Evolutionary conservation across 2,329 filamentous ascomycete genomes (phyloP).

Genomic region (Colletotrichum caudatum): DNA sequence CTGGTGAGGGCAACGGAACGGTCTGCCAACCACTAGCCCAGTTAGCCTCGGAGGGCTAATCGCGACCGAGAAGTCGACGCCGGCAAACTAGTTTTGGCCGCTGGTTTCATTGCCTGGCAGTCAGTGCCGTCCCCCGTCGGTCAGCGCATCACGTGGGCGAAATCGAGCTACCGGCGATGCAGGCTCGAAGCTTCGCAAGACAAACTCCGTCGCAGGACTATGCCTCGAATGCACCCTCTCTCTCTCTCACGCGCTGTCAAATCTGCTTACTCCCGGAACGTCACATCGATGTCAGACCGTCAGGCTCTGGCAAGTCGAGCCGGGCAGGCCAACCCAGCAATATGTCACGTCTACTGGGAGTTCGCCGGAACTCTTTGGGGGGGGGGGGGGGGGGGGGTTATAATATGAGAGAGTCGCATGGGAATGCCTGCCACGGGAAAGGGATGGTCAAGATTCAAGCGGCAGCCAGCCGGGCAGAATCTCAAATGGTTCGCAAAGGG

Average conservation of each 20-base stretch:
- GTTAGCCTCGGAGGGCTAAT: neutral
- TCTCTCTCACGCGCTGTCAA: constrained; percentile 24
- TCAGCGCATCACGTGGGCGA: constrained; percentile 5
- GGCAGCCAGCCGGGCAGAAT: constrained; percentile 22
- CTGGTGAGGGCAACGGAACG: constrained; percentile 2
- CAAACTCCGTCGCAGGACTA: constrained; percentile 15
- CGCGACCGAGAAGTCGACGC: neutral
- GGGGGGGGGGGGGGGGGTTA: neutral
- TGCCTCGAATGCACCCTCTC: neutral
- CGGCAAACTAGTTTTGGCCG: neutral
- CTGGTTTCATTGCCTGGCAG: neutral
- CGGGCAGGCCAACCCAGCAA: neutral
- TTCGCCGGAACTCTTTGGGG: constrained; percentile 5
- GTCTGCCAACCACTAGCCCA: constrained; percentile 3
- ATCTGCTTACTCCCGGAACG: constrained; percentile 5
- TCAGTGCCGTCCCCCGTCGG: too few relatives aligned
- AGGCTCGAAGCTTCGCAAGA: constrained; percentile 10
- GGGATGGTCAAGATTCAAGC: neutral
- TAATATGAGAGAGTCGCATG: neutral
- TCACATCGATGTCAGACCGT: constrained; percentile 9
- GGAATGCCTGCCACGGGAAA: neutral
- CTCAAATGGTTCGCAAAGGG: constrained; percentile 1
- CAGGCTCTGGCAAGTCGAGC: constrained; percentile 11
- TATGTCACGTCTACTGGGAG: constrained; percentile 14
- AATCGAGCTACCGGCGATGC: constrained; percentile 5